Evolutionary conservation across 768 basidiomycete genomes (phyloP).

Genomic region (Podaxis sp.): DNA sequence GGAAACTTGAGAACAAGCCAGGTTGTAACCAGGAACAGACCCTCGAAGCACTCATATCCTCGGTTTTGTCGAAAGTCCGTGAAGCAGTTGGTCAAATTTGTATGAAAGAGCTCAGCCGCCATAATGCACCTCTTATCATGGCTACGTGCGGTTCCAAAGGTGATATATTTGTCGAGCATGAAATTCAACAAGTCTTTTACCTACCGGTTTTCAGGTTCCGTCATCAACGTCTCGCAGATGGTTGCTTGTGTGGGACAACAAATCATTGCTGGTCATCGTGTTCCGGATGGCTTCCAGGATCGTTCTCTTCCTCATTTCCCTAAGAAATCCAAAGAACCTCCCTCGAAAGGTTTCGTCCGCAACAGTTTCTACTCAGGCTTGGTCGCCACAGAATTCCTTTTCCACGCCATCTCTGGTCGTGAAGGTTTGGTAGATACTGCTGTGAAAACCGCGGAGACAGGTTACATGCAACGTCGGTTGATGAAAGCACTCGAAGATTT

Average conservation of each 20-base stretch:
- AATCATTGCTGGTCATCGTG: constrained; percentile 96
- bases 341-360: constrained; percentile 96
- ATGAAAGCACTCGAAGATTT: constrained; percentile 99
- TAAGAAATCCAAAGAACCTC: constrained; percentile 94
- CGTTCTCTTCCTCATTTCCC: constrained; percentile 98
- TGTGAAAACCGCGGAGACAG: constrained; percentile 99
- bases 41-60: constrained; percentile 93
- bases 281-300: constrained; percentile 98
- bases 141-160: constrained; percentile 99
- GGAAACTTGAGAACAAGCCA: constrained; percentile 93
- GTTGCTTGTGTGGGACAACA: constrained; percentile 99
- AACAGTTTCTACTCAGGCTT: constrained; percentile 96
- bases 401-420: constrained; percentile 98
- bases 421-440: constrained; percentile 99
- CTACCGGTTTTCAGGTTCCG: constrained; percentile 56
- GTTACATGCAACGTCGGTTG: constrained; percentile 97
- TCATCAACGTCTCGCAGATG: constrained; percentile 99
- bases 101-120: constrained; percentile 95
- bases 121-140: constrained; percentile 98
- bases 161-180: constrained; percentile 22
- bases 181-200: background rate
- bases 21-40: constrained; percentile 97
- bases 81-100: constrained; percentile 96
- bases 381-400: constrained; percentile 91
- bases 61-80: constrained; percentile 90